These are phyloP conservation scores for Nakaseomyces bracarensis DNA, from an alignment of 1,139 yeast genomes.

Conservation along the genomic window DNA sequence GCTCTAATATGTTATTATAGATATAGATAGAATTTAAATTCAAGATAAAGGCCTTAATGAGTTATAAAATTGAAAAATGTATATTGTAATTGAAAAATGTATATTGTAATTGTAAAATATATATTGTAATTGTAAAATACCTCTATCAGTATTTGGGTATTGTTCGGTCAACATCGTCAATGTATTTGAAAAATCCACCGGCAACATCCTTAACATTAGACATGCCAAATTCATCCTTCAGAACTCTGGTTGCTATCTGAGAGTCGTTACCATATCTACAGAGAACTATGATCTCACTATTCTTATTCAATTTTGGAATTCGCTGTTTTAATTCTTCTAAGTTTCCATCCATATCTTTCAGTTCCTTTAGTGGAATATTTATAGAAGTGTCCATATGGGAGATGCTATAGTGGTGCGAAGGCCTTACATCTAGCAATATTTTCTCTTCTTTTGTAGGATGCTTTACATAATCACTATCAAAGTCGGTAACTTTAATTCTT, in stretches of 20 bases:
- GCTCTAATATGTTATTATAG: too few relatives aligned
- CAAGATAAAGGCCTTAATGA: too few relatives aligned
- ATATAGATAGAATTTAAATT: too few relatives aligned
- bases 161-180: conserved; percentile 46
- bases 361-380: conserved; percentile 53
- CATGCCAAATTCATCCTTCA: conserved; percentile 45
- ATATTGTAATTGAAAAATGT: too few relatives aligned
- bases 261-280: conserved; percentile 94
- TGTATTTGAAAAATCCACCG: conserved; percentile 77
- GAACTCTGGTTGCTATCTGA: conserved; percentile 56
- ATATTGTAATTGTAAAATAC: too few relatives aligned
- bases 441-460: conserved; percentile 18
- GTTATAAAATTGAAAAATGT: too few relatives aligned
- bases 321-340: conserved; percentile 16
- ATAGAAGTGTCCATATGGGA: conserved; percentile 51
- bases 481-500: conserved; percentile 46
- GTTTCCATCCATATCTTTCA: conserved; percentile 35
- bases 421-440: conserved; percentile 69
- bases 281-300: conserved; percentile 34
- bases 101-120: too few relatives aligned
- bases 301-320: conserved; percentile 19
- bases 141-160: conserved; percentile 63
- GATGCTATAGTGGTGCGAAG: conserved; percentile 64
- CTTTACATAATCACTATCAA: conserved; percentile 22
- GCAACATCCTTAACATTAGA: conserved; percentile 52